Conservation (phyloP, 805 yeast species). For the Candida pseudofarinosa region DNA sequence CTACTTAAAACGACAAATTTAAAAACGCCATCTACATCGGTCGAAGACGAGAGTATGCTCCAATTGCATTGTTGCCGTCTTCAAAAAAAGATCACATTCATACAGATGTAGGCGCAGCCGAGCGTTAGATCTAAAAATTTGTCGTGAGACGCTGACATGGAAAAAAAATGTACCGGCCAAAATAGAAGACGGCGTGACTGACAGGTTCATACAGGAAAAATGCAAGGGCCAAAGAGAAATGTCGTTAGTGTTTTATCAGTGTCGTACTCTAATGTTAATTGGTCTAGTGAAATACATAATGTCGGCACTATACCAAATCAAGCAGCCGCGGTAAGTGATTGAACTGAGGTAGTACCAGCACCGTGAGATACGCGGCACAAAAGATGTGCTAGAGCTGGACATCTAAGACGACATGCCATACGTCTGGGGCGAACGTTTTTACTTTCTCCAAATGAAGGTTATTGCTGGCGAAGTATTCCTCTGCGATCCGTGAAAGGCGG, state of each 20-base stretch:
- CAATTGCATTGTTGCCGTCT: too few species aligned
- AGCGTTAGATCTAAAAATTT: neutral
- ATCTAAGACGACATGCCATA: conserved; percentile 66
- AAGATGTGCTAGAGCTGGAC: conserved; percentile 1
- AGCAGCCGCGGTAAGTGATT: too few species aligned
- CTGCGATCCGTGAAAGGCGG: conserved; percentile 19
- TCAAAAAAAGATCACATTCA: too few species aligned
- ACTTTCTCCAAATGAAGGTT: conserved; percentile 53
- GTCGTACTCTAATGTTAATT: neutral
- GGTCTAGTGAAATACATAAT: neutral
- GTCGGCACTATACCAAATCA: neutral
- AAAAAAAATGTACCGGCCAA: neutral
- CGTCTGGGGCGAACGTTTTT: conserved; percentile 84
- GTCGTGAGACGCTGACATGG: neutral
- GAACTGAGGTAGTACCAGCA: too few species aligned
- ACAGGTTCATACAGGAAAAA: neutral
- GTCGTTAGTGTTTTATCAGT: too few species aligned
- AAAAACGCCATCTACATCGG: neutral
- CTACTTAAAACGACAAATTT: neutral
- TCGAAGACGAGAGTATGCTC: too few species aligned
- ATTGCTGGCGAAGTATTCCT: conserved; percentile 11
- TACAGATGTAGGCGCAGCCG: neutral
- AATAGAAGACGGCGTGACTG: neutral
- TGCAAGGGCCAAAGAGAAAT: neutral
- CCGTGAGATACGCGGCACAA: too few species aligned